phyloP scores from a whole-genome alignment of 83 land plant species.

The Diphasiastrum complanatum region DNA sequence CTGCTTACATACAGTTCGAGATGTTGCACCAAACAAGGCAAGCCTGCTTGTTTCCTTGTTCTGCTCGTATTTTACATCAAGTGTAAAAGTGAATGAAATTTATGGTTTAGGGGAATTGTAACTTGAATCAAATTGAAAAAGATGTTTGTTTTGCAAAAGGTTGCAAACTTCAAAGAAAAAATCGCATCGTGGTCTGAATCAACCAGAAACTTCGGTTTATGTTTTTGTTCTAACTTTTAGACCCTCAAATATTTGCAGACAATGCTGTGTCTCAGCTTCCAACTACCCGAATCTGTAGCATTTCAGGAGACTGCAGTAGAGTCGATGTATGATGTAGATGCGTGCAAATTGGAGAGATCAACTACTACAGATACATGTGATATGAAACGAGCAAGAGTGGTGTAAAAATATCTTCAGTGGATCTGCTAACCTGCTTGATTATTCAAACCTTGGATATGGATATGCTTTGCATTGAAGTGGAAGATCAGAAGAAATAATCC shows the following conservation, averaged over 20 bases:
- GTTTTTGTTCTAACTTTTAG: background rate
- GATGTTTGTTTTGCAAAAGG: background rate
- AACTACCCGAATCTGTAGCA: slow-evolving; percentile 30
- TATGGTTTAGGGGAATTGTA: background rate
- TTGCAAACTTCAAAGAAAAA: background rate
- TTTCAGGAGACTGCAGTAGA: too few species aligned
- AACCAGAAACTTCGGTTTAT: background rate
- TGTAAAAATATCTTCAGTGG: too few species aligned
- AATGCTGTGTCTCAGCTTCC: slow-evolving; percentile 33
- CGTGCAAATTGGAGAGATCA: too few species aligned
- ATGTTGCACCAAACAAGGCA: slow-evolving; percentile 36
- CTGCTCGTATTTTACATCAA: background rate
- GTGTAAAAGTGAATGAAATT: background rate
- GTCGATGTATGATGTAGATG: too few species aligned
- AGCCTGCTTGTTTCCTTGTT: background rate
- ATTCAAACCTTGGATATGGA: too few species aligned
- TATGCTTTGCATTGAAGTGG: too few species aligned
- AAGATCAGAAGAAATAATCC: too few species aligned
- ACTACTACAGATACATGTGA: too few species aligned
- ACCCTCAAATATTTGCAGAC: slow-evolving; percentile 13
- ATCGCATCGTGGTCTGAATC: too few species aligned
- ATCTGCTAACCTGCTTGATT: too few species aligned
- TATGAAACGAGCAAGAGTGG: too few species aligned
- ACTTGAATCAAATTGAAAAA: background rate
- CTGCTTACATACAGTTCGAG: slow-evolving; percentile 20